phyloP scores from a whole-genome alignment of 2,329 filamentous ascomycete species.

The Epichloe festucae region DNA sequence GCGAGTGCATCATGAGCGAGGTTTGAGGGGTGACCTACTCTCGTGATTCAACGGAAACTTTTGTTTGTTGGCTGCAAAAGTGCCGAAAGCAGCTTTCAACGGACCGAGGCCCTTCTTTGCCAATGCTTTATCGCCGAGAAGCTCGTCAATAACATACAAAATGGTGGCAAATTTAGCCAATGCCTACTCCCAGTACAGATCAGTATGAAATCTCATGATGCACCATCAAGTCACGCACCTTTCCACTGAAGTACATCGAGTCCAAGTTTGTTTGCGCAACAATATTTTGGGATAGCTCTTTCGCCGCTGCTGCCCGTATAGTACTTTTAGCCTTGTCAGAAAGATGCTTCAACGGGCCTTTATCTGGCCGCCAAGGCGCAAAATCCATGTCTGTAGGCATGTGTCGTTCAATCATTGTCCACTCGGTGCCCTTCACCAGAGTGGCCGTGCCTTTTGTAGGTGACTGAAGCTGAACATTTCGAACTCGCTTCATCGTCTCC shows the following conservation, averaged over 20 bases:
- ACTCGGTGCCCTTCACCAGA: conserved; percentile 57
- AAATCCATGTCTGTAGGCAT: conserved; percentile 67
- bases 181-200: conserved; percentile 27
- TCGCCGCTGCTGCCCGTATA: conserved; percentile 50
- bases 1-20: background rate
- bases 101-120: conserved; percentile 44
- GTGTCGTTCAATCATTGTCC: conserved; percentile 65
- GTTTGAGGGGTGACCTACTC: conserved; percentile 25
- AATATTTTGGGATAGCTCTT: conserved; percentile 68
- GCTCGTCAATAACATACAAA: conserved; percentile 49
- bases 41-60: conserved; percentile 54
- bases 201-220: background rate
- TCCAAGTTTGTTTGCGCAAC: conserved; percentile 57
- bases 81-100: conserved; percentile 53
- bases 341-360: conserved; percentile 33
- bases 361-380: conserved; percentile 56
- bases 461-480: conserved; percentile 54
- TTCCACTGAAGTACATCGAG: conserved; percentile 91
- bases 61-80: conserved; percentile 56
- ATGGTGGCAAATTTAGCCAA: conserved; percentile 65
- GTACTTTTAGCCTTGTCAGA: conserved; percentile 40
- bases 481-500: conserved; percentile 34
- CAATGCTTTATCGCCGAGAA: conserved; percentile 45
- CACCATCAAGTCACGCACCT: conserved; percentile 30
- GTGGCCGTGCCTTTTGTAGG: conserved; percentile 82